phyloP scores from a whole-genome alignment of 1,139 yeast genomes.

The Geotrichum fermentans region DNA sequence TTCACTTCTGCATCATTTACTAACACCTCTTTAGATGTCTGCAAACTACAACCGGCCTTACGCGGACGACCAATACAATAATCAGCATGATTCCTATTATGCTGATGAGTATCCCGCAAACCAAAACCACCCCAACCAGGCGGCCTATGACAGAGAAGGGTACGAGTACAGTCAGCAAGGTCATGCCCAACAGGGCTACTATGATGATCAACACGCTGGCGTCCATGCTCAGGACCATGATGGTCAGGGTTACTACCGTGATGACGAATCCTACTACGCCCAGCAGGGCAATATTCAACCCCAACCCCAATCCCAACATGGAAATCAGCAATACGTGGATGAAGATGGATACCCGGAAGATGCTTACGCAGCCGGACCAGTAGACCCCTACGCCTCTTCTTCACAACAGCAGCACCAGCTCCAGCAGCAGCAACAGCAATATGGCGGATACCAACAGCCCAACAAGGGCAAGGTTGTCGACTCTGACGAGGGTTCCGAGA shows the following conservation, averaged over 20 bases:
- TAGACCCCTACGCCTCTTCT: slow-evolving; percentile 33
- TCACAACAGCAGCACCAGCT: slow-evolving; percentile 21
- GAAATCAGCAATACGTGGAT: slow-evolving; percentile 34
- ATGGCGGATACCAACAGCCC: slow-evolving; percentile 24
- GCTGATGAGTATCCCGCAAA: slow-evolving; percentile 26
- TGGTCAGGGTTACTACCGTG: slow-evolving; percentile 29
- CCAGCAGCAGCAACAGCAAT: slow-evolving; percentile 21
- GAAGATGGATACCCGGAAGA: slow-evolving; percentile 38
- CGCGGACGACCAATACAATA: slow-evolving; percentile 17
- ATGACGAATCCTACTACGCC: slow-evolving; percentile 30
- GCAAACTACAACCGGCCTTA: slow-evolving; percentile 17
- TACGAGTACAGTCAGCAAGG: slow-evolving; percentile 26
- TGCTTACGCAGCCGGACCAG: slow-evolving; percentile 32
- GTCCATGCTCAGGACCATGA: slow-evolving; percentile 23
- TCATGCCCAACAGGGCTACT: slow-evolving; percentile 32
- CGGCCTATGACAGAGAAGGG: slow-evolving; percentile 35
- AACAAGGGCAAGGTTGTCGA: slow-evolving; percentile 30
- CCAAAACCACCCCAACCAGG: slow-evolving; percentile 33
- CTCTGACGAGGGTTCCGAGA: slow-evolving; percentile 41
- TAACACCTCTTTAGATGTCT: slow-evolving; percentile 13
- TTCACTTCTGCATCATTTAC: background rate
- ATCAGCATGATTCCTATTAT: slow-evolving; percentile 28
- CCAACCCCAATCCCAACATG: slow-evolving; percentile 36
- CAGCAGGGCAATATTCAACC: slow-evolving; percentile 33
- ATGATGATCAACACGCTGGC: slow-evolving; percentile 28